Evolutionary conservation across 495 filamentous ascomycete species (phyloP), one percentile per base, ranked within the genome.

Genomic region (Penicillium antarcticum): DNA sequence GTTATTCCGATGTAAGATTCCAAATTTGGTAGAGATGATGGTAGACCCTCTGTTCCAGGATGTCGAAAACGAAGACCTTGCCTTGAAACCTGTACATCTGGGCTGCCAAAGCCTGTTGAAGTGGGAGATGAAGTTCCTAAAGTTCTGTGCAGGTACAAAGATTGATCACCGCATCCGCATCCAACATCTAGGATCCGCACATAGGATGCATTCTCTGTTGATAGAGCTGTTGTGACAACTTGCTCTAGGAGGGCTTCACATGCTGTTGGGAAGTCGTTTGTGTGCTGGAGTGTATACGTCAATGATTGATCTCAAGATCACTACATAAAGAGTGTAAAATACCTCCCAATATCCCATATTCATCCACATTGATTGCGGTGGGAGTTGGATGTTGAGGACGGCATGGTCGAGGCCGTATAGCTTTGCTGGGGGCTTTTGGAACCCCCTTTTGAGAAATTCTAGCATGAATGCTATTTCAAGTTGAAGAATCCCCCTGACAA

Each of bases 141-240:
- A 3, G 47, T 35, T 2, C 21, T 21, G 4, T 29, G 54, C 16
- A 78, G 18, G 38, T 69, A 61, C 2, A 75, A 8, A 1, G 66
- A 69, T 52, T 80, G 77, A 49, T 79, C 76, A 16, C 77, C 77
- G 38, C 77, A 80, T 7, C 77, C 76, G 41, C 77, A 72, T 14
- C 77, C 77, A 2, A 80, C 62, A 52, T 80, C 77, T 9, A 80
- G 42, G 8, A 80, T 33, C 14, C 55, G 60, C 3, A 75, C 16
- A 12, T 45, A 48, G 21, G 51, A 41, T 4, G 32, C n/a, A 12
- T 32, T 45, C 36, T 59, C 38, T 26, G 48, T 43, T 36, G 64
- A 54, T 19, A 72, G 56, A 17, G 59, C 59, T 1, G 73, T 68
- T 11, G 58, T 53, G 8, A 80, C 50, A 6, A 79, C 70, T 51